Base-by-base conservation (phyloP, 495 filamentous ascomycete genomes). In the Oleoguttula mirabilis region DNA sequence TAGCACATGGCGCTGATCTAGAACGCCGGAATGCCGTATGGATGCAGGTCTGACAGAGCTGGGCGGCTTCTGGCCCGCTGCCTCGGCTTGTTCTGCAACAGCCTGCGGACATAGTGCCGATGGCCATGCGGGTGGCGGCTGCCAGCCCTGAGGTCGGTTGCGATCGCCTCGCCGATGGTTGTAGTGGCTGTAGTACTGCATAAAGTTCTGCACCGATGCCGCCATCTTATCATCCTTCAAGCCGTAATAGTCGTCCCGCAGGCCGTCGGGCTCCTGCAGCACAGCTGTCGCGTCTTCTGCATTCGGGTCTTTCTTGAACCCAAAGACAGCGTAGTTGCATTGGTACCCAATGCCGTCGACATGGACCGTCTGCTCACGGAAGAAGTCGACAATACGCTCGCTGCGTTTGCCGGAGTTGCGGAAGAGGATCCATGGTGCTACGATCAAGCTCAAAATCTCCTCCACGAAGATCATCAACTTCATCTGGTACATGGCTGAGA, bases 181-280 rank as follows among this genome's bases (percentile, higher is more conserved):
- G 32, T 15, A 14, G 32, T 35, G 36, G 27, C 35, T 76, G 60
- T 98, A 98, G 43, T 92, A 82, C 59, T 93, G 84, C 39, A 95
- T 64, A 57, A 98, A 98, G 4, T 85, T 83, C 50, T 87, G 82
- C 55, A 93, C 88, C 1, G 90, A 95, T 14, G 84, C 84, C 17
- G 88, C 75, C 87, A 98, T 94, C 69, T 98, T 98, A 47, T 84
- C 84, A 53, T 96, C 84, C 55, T 94, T 95, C 36, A 86, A 83
- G 2, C 84, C 77, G 55, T 87, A 96, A 60, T 95, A 95, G 48
- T 95, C 88, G 21, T 87, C 83, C 3, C 88, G 77, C 6, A 83
- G 71, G 55, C 84, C 87, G 43, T 61, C 67, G 23, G 60, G 64
- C 28, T 52, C 57, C 47, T 40, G 62, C 65, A 55, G 56, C 36